Evolutionary conservation across 371 early-diverging fungal species (phyloP).

Genomic region (Capillidium rhysosporum): DNA sequence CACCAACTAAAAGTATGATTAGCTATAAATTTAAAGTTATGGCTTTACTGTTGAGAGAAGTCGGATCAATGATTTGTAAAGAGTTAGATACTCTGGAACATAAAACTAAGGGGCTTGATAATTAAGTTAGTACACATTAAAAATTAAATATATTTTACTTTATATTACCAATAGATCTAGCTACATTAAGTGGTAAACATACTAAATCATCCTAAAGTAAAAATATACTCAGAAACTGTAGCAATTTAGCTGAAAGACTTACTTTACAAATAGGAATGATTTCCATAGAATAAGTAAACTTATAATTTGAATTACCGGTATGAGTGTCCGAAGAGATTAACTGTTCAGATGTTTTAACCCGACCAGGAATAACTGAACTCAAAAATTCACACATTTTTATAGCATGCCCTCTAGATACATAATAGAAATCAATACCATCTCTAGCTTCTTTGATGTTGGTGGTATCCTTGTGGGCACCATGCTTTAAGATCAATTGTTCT

Average conservation of each 20-base stretch:
- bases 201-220: conserved; percentile 75
- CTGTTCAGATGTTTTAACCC: conserved; percentile 82
- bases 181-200: conserved; percentile 64
- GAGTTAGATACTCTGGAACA: conserved; percentile 73
- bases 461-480: conserved; percentile 90
- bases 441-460: conserved; percentile 94
- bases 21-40: background rate
- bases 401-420: conserved; percentile 75
- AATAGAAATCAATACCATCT: conserved; percentile 99
- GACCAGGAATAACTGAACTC: conserved; percentile 61
- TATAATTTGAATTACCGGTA: conserved; percentile 81
- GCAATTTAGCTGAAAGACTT: background rate
- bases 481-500: conserved; percentile 97
- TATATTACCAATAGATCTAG: conserved; percentile 68
- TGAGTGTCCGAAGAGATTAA: conserved; percentile 95
- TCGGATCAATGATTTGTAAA: conserved; percentile 67
- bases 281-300: conserved; percentile 93
- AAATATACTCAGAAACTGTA: background rate
- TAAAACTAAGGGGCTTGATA: conserved; percentile 41
- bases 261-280: conserved; percentile 85
- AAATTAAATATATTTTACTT: conserved; percentile 8
- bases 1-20: conserved; percentile 19
- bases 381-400: conserved; percentile 95
- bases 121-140: background rate
- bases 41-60: conserved; percentile 31